Evolutionary conservation across 768 basidiomycete genomes (phyloP), one percentile per base, ranked within the genome.

Genomic region (Termitomyces sp.): DNA sequence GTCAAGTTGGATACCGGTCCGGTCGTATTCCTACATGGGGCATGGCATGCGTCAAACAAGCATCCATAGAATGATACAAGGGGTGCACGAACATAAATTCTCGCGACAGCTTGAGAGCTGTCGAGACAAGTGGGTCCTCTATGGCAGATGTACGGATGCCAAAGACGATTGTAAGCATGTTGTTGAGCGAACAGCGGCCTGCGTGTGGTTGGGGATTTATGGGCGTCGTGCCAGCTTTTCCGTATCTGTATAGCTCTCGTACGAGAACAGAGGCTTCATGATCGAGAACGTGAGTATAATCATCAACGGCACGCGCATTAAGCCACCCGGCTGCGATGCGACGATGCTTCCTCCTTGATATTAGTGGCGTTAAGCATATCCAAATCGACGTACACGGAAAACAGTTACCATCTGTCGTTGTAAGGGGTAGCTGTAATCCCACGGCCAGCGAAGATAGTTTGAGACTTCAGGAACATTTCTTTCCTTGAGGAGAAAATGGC

Each of bases 401-500:
- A 42, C 24, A 30, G 18, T 12, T 57, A 76, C 78, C 78, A 79
- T 51, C 58, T 69, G 41, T 79, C 76, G 59, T 75, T 74, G 62
- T 81, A 80, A 2, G 73, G 73, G 1, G 76, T 72, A 5, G 73
- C 74, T 5, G 80, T 80, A 45, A 81, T 77, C 27, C 71, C 80
- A 11, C 77, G 72, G 6, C 77, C 75, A 9, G 62, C 65, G 27
- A 81, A 73, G 58, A 81, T 76, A 22, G 73, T 78, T 59, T 78
- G 72, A 13, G 70, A 72, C 63, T 81, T 81, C 37, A 80, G 67
- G 65, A 76, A 81, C 65, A 73, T 75, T 36, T 73, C 69, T 60
- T 78, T 79, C n/a, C 80, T 68, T 12, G 75, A 76, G 18, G 79
- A 80, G 60, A 80, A 81, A 16, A 76, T 69, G 12, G 77, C 67